Base-by-base conservation (phyloP, 345 rosid genomes). In the Conringia planisiliqua region DNA sequence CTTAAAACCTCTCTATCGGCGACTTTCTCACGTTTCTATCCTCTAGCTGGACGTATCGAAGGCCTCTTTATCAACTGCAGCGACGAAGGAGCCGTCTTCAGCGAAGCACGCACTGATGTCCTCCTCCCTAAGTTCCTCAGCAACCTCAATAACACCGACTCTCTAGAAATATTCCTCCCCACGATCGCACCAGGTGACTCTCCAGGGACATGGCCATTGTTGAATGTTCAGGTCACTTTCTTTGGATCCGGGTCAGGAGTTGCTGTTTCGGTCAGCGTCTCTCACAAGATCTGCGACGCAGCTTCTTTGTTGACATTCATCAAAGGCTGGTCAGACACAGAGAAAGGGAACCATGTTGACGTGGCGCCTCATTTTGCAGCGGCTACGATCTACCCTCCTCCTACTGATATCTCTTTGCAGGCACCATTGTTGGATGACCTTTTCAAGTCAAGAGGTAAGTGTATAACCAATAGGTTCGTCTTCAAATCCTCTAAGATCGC, bases 221-320 rank as follows among this genome's bases (percentile, higher is more conserved):
- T 52, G 17, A 52, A 10, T 52, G 58, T 26, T 4, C 26, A 11
- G 33, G 58, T 52, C 58, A 52, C 4, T 26, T 52, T 52, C 33
- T 52, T 52, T 14, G 33, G 58, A 13, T 52, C 58, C 9, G 33
- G 58, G 5, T 52, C 58, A 6, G 58, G 58, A 11, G 30, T 26
- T 12, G 33, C 58, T 1, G 4, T 52, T 3, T 3, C 58, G 0
- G 58, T 52, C 7, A 3, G 9, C 30, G 0, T 24, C 6, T 51
- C 32, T 24, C 33, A 51, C 57, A 5, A 72, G 63, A 36, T 82
- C 7, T 79, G 78, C 3, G 87, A 87, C 27, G 86, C 58, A 3
- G n/a, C 58, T 10, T 52, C 58, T 3, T 2, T 52, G n/a, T 26
- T 52, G 33, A 52, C 57, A 10, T 52, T 52, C 10, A 3, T 26